Percentiles rank a stretch among this genome's conserved stretches.
Conservation (phyloP, 768 basidiomycete species). For the Dacryopinax spathularia region DNA sequence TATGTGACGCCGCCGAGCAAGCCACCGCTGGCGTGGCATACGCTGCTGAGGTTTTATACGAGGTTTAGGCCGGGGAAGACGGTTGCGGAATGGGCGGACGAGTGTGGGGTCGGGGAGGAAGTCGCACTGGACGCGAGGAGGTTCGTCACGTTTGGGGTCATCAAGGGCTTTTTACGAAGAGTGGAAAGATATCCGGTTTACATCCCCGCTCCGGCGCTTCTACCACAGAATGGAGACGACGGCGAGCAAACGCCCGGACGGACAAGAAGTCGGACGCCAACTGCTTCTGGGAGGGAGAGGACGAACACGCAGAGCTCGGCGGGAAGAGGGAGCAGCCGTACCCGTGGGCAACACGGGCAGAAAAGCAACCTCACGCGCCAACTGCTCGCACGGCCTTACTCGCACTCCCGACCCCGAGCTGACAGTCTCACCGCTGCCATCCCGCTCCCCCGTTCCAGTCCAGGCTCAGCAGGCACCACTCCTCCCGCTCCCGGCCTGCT, state of each 20-base stretch:
- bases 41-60: conserved; percentile 74
- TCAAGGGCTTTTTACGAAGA: conserved; percentile 92
- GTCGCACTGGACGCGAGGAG: conserved; percentile 82
- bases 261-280: background rate
- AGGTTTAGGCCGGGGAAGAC: conserved; percentile 70
- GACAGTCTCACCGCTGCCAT: conserved; percentile 10
- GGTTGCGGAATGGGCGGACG: conserved; percentile 77
- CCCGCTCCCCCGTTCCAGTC: conserved; percentile 10
- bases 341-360: background rate
- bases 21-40: conserved; percentile 71
- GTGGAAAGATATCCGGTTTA: conserved; percentile 74
- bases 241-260: background rate
- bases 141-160: conserved; percentile 94
- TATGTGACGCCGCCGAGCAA: conserved; percentile 73
- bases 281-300: conserved; percentile 1
- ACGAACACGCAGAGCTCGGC: conserved; percentile 2
- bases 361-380: background rate
- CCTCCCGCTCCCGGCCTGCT: conserved; percentile 8
- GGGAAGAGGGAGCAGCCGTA: background rate
- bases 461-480: conserved; percentile 2
- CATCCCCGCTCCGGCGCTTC: conserved; percentile 21
- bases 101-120: conserved; percentile 66
- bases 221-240: conserved; percentile 22
- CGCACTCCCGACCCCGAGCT: conserved; percentile 8
- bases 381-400: background rate